These are phyloP conservation scores for Dalbergia oliveri DNA, from an alignment of 306 rosid species.

Conservation along the genomic window DNA sequence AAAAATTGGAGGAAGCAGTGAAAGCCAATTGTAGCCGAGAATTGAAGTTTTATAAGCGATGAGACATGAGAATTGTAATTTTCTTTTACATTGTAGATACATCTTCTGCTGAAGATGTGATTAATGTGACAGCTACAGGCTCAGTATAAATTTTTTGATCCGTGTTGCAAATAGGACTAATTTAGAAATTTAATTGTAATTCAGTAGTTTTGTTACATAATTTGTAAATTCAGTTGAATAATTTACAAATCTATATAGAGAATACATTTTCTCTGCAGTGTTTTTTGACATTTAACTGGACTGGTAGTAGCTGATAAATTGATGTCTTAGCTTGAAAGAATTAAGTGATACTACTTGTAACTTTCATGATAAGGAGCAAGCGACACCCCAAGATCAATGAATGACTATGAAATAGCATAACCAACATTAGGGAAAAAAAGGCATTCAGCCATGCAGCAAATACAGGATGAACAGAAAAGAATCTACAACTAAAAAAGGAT, in stretches of 20 bases:
- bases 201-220: background rate
- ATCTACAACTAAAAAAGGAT: background rate
- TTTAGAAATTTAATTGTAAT: background rate
- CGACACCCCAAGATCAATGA: background rate
- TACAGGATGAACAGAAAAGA: background rate
- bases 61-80: constrained; percentile 47
- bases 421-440: too few species aligned
- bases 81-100: constrained; percentile 40
- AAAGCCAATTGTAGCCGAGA: constrained; percentile 83
- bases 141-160: background rate
- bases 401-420: background rate
- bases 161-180: constrained; percentile 18
- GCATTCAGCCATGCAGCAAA: too few species aligned
- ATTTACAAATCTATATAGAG: background rate
- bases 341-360: too few species aligned
- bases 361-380: too few species aligned
- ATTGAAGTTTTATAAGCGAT: constrained; percentile 65
- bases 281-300: background rate
- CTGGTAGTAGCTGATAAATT: background rate
- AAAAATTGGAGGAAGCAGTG: constrained; percentile 85
- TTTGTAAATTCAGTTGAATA: constrained; percentile 28
- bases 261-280: constrained; percentile 3
- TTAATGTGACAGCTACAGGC: constrained; percentile 35
- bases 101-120: constrained; percentile 34
- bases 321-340: too few species aligned